Evolutionary conservation across 371 early-diverging fungal genomes (phyloP).

Genomic region (Mycotypha africana): DNA sequence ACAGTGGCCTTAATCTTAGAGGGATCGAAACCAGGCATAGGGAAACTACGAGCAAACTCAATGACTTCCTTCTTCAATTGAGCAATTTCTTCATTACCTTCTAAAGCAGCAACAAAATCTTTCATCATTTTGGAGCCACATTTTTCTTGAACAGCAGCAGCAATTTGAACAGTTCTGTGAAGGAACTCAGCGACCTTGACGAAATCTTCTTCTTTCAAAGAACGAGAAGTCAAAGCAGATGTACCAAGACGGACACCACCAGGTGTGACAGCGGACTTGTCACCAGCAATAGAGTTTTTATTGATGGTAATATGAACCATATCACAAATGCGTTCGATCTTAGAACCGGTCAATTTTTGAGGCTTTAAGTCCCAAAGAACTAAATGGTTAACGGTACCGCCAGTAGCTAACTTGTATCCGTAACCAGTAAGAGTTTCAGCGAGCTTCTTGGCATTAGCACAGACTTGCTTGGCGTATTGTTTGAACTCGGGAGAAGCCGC

Average conservation of each 20-base stretch:
- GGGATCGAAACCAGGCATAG: constrained; percentile 81
- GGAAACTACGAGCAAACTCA: constrained; percentile 83
- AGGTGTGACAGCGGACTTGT: constrained; percentile 85
- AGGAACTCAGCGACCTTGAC: constrained; percentile 81
- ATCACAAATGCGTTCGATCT: constrained; percentile 96
- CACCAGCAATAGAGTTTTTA: constrained; percentile 93
- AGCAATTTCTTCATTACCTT: constrained; percentile 58
- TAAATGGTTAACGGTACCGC: constrained; percentile 95
- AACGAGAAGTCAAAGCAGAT: constrained; percentile 87
- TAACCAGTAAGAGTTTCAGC: constrained; percentile 64
- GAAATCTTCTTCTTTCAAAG: constrained; percentile 85
- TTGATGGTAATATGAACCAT: constrained; percentile 87
- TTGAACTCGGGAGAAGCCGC: constrained; percentile 91
- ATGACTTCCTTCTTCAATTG: constrained; percentile 87
- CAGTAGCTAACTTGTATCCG: constrained; percentile 91
- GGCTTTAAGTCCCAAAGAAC: constrained; percentile 90
- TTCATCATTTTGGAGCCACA: constrained; percentile 90
- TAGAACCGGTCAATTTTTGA: constrained; percentile 78
- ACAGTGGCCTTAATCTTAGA: constrained; percentile 41
- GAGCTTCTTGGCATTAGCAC: constrained; percentile 83
- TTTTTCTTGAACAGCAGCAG: constrained; percentile 70
- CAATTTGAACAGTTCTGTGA: constrained; percentile 88
- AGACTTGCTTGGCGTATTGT: constrained; percentile 90
- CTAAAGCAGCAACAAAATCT: constrained; percentile 82
- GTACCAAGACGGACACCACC: constrained; percentile 92